Evolutionary conservation across 1,139 yeast species (phyloP).

Genomic region (Petasospora rhodanensis): DNA sequence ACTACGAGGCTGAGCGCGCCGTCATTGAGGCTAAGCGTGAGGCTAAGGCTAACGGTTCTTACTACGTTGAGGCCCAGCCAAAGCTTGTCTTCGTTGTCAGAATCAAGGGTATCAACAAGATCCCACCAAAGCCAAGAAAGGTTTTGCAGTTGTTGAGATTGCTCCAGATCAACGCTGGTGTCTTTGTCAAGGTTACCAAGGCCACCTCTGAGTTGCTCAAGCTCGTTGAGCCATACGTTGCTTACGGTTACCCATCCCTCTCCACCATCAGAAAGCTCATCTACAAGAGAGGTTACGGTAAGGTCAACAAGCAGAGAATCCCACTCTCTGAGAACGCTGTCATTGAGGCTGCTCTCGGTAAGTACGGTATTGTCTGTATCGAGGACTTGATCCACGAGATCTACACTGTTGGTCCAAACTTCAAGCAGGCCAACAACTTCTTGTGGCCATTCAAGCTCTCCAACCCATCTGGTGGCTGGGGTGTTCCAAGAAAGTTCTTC

Average conservation of each 20-base stretch:
- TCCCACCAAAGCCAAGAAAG: slow-evolving; percentile 99
- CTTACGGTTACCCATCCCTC: slow-evolving; percentile 99
- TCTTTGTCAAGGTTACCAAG: slow-evolving; percentile 96
- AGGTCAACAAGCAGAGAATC: slow-evolving; percentile 97
- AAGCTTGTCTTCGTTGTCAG: slow-evolving; percentile 96
- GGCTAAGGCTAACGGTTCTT: slow-evolving; percentile 93
- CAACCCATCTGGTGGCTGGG: slow-evolving; percentile 99
- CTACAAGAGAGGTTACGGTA: slow-evolving; percentile 99
- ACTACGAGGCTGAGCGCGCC: slow-evolving; percentile 93
- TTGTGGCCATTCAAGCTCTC: slow-evolving; percentile 99
- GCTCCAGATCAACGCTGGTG: slow-evolving; percentile 98
- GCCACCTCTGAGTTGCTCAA: slow-evolving; percentile 96
- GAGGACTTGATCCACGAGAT: slow-evolving; percentile 99
- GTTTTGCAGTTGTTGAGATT: slow-evolving; percentile 96
- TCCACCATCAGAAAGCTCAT: slow-evolving; percentile 93
- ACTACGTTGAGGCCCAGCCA: slow-evolving; percentile 96
- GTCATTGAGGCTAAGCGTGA: slow-evolving; percentile 90
- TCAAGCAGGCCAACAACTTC: slow-evolving; percentile 99
- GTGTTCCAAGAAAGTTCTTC: slow-evolving; percentile 97
- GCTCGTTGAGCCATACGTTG: slow-evolving; percentile 98
- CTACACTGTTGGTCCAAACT: slow-evolving; percentile 98
- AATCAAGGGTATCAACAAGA: slow-evolving; percentile 99
- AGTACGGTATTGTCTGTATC: slow-evolving; percentile 92
- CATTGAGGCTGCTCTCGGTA: slow-evolving; percentile 90
- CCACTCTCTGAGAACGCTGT: slow-evolving; percentile 91